Evolutionary conservation across 495 filamentous ascomycete species (phyloP).

Genomic region (Sordaria brevicollis): DNA sequence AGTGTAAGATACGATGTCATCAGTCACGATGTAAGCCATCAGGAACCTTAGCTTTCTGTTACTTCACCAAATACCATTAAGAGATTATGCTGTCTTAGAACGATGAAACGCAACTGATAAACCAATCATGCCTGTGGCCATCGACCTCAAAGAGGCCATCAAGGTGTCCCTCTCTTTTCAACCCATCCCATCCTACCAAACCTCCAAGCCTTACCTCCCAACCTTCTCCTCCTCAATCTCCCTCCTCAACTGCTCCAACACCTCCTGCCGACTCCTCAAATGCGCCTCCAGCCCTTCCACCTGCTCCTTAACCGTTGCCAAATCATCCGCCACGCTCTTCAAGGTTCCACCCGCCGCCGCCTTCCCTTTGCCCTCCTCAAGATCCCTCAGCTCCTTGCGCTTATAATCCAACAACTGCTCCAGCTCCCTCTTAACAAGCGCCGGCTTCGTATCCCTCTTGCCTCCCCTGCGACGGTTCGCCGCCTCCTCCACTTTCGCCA

Average conservation of each 20-base stretch:
- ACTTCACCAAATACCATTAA: not conserved
- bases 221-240: constrained; percentile 58
- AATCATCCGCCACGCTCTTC: constrained; percentile 53
- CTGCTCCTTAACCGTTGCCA: constrained; percentile 67
- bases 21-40: not conserved
- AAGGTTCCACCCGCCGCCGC: constrained; percentile 50
- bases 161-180: not conserved
- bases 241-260: constrained; percentile 45
- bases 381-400: constrained; percentile 51
- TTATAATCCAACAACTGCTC: constrained; percentile 83
- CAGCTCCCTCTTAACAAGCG: constrained; percentile 84
- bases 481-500: constrained; percentile 61
- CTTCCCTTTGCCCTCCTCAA: constrained; percentile 66
- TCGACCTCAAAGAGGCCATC: not conserved
- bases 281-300: constrained; percentile 60
- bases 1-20: not conserved
- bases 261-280: constrained; percentile 47
- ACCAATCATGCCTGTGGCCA: not conserved
- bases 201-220: constrained; percentile 18
- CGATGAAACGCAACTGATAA: not conserved
- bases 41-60: not conserved
- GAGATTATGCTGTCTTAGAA: not conserved
- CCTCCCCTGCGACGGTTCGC: constrained; percentile 45
- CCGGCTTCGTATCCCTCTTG: constrained; percentile 58
- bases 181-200: not conserved